These are phyloP conservation scores for Anaeramoeba ignava DNA, from an alignment of 78 protist species.

Conservation along the genomic window DNA sequence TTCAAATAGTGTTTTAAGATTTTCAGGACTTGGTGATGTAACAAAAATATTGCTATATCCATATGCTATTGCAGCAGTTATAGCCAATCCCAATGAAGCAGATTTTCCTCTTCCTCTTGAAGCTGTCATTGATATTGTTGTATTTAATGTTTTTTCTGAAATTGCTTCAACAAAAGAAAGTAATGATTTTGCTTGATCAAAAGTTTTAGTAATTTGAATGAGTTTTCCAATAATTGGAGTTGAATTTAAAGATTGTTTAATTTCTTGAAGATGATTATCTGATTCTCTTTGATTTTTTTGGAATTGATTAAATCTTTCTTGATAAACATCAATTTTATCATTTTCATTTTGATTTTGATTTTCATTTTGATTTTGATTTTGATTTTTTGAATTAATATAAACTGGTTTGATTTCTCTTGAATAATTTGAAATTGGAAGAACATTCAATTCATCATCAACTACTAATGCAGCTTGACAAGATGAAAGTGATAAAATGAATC, in stretches of 20 bases:
- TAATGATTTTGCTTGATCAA: slow-evolving; percentile 71
- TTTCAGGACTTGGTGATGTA: slow-evolving; percentile 93
- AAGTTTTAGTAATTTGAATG: slow-evolving; percentile 28
- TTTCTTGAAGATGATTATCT: slow-evolving; percentile 39
- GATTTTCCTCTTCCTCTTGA: slow-evolving; percentile 98
- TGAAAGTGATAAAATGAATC: slow-evolving; percentile 87
- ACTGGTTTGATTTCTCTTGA: slow-evolving; percentile 31
- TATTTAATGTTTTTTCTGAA: slow-evolving; percentile 72
- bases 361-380: neutral
- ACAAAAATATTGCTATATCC: slow-evolving; percentile 94
- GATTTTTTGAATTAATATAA: neutral
- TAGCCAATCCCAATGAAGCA: slow-evolving; percentile 89
- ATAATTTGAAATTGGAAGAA: slow-evolving; percentile 73
- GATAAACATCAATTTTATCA: too few species aligned
- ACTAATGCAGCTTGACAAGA: slow-evolving; percentile 45
- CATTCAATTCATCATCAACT: slow-evolving; percentile 81
- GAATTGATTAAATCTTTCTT: too few species aligned
- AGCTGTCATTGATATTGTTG: slow-evolving; percentile 89
- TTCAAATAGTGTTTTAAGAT: slow-evolving; percentile 85
- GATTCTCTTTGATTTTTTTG: too few species aligned
- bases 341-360: neutral
- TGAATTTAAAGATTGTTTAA: slow-evolving; percentile 43
- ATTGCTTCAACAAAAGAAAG: slow-evolving; percentile 72
- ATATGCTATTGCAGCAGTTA: slow-evolving; percentile 75
- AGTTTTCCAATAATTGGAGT: slow-evolving; percentile 56